Base-by-base conservation (phyloP, 2,329 filamentous ascomycete species). In the Pezicula carpinea region DNA sequence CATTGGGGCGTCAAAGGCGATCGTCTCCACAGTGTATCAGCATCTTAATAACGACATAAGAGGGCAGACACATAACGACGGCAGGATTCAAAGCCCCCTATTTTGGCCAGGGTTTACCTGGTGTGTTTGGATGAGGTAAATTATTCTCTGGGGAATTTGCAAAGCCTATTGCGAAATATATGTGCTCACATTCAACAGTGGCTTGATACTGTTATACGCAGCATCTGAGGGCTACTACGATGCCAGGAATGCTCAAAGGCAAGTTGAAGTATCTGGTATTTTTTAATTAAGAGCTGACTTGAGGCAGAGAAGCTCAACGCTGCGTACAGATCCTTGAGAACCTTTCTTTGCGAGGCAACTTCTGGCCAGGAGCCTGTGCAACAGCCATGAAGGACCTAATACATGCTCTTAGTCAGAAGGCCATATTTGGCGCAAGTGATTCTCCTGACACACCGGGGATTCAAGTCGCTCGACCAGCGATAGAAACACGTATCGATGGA, bases 61-160 rank as follows among this genome's bases (percentile, higher is more conserved):
- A 31, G 42, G 17, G 31, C 17, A 7, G 22, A 38, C 2, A 15
- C 47, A 18, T 26, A 14, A 5, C 8, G 47, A 54, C 21, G 52
- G 46, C 4, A 31, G 44, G 2, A 17, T 61, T 62, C 1, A 53
- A 5, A 46, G 35, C 32, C 52, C 53, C 5, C 35, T 74, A 13
- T 58, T 69, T 1, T 74, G 71, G 71, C 70, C 70, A 4, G 72
- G 70, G 2, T 71, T 71, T 42, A 72, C 70, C 3, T 74, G 71
- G 71, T 66, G 63, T 13, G 63, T 71, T 5, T 75, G 72, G 72
- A 73, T 73, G 60, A 72, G 51, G 48, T 48, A n/a, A 43, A n/a
- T 45, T 21, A n/a, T 21, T 17, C 5, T 15, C 21, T 21, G 31
- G 10, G 6, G 22, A 29, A 10, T 14, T 19, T 14, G 7, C 17